phyloP scores from a whole-genome alignment of 2,329 filamentous ascomycete species.

The Gnomoniopsis smithogilvyi region DNA sequence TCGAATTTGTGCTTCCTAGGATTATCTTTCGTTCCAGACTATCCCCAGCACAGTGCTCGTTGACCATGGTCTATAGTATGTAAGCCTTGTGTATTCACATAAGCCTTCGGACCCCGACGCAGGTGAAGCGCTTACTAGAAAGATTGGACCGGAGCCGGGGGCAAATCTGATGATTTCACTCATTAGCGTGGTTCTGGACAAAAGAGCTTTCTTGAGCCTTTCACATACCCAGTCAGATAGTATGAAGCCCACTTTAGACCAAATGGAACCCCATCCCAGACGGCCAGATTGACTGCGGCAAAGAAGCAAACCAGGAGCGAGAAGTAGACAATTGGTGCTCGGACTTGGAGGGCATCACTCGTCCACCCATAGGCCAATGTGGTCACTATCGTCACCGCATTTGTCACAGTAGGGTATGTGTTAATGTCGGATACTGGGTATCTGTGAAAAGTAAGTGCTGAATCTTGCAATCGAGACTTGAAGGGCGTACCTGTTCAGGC shows the following conservation, averaged over 20 bases:
- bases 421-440: constrained; percentile 30
- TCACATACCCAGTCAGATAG: constrained; percentile 22
- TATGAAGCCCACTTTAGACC: constrained; percentile 25
- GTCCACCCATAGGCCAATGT: constrained; percentile 27
- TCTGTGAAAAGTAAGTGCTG: not conserved
- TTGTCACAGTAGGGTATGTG: constrained; percentile 27
- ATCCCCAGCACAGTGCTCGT: constrained; percentile 23
- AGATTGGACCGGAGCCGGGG: constrained; percentile 24
- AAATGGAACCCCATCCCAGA: constrained; percentile 25
- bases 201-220: not conserved
- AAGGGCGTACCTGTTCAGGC: constrained; percentile 13
- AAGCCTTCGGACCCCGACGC: not conserved
- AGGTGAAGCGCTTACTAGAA: constrained; percentile 13
- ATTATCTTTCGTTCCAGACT: constrained; percentile 24
- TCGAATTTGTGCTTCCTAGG: constrained; percentile 23
- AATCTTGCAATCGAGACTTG: not conserved
- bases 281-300: constrained; percentile 23
- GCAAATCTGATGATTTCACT: constrained; percentile 18
- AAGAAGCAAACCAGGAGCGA: constrained; percentile 24
- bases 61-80: constrained; percentile 23
- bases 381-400: constrained; percentile 25
- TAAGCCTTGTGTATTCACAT: not conserved
- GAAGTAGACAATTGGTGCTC: constrained; percentile 24
- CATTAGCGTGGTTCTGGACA: not conserved
- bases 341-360: constrained; percentile 25